phyloP scores from a whole-genome alignment of 495 filamentous ascomycete genomes.

The Aspergillus coremiiformis region DNA sequence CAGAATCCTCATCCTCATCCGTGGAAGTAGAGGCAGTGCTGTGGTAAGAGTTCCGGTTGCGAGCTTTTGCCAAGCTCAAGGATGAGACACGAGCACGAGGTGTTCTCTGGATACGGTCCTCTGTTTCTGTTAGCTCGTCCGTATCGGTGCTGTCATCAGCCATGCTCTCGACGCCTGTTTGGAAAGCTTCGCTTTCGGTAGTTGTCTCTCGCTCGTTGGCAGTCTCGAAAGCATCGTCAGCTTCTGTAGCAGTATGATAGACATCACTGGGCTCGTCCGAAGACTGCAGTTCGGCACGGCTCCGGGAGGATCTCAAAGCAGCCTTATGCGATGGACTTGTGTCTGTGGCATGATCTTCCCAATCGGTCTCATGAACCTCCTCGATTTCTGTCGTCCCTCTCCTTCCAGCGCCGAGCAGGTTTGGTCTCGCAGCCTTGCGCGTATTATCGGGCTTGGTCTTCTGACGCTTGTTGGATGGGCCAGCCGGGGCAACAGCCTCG shows the following conservation, averaged over 20 bases:
- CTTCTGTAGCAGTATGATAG: slow-evolving; percentile 82
- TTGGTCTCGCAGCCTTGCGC: slow-evolving; percentile 67
- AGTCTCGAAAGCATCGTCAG: slow-evolving; percentile 74
- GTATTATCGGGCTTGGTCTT: slow-evolving; percentile 63
- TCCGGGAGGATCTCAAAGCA: slow-evolving; percentile 13
- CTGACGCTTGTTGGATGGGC: slow-evolving; percentile 50
- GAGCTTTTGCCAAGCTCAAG: slow-evolving; percentile 38
- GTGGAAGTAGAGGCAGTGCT: slow-evolving; percentile 87
- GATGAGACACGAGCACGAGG: slow-evolving; percentile 36
- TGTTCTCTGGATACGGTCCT: slow-evolving; percentile 47
- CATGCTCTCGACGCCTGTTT: slow-evolving; percentile 78
- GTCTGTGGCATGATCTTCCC: slow-evolving; percentile 70
- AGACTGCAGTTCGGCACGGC: slow-evolving; percentile 18
- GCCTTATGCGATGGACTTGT: slow-evolving; percentile 40
- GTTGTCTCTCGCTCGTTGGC: slow-evolving; percentile 69
- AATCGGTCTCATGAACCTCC: slow-evolving; percentile 62
- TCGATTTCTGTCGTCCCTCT: slow-evolving; percentile 68
- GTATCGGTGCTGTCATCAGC: slow-evolving; percentile 63
- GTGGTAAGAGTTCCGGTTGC: slow-evolving; percentile 60
- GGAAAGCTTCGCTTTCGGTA: slow-evolving; percentile 88
- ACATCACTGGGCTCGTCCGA: slow-evolving; percentile 50
- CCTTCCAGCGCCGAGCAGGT: slow-evolving; percentile 69
- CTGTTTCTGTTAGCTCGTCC: slow-evolving; percentile 83
- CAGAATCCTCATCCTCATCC: slow-evolving; percentile 63
- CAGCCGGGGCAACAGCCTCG: slow-evolving; percentile 44